Percentiles rank a stretch among this genome's conserved stretches.
phyloP scores from a whole-genome alignment of 805 yeast genomes.

The Maudiozyma bulderi region DNA sequence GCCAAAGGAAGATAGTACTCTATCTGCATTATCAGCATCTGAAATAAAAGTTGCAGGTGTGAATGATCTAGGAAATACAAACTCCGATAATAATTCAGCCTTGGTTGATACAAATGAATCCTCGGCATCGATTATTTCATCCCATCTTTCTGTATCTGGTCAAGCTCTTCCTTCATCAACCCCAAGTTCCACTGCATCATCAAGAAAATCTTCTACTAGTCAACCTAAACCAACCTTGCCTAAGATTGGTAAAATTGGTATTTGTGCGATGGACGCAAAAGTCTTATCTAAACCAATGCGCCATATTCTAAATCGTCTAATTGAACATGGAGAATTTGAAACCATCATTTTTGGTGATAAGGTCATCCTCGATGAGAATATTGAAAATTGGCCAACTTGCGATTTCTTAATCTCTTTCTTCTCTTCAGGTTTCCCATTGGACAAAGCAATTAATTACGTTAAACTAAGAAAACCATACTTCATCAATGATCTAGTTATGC shows the following conservation, averaged over 20 bases:
- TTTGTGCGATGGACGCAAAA: slow-evolving; percentile 97
- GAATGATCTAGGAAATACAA: too few species aligned
- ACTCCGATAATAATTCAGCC: not conserved
- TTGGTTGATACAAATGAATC: not conserved
- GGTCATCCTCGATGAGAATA: slow-evolving; percentile 82
- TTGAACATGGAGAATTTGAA: slow-evolving; percentile 91
- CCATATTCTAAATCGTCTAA: slow-evolving; percentile 74
- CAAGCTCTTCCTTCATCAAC: slow-evolving; percentile 4
- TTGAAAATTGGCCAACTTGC: slow-evolving; percentile 98
- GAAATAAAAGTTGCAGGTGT: too few species aligned
- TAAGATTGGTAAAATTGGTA: slow-evolving; percentile 87
- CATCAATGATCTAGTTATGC: slow-evolving; percentile 83
- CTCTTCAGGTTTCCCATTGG: slow-evolving; percentile 92
- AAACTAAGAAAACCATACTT: slow-evolving; percentile 81
- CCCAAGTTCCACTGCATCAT: slow-evolving; percentile 19
- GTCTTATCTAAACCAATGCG: slow-evolving; percentile 94
- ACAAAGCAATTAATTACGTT: slow-evolving; percentile 87
- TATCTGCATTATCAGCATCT: too few species aligned
- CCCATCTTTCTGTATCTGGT: not conserved
- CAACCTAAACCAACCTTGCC: slow-evolving; percentile 38
- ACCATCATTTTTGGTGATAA: slow-evolving; percentile 96
- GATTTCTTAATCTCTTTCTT: slow-evolving; percentile 90
- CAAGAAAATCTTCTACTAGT: slow-evolving; percentile 23
- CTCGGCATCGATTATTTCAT: not conserved
- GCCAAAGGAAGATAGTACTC: not conserved